Conservation (phyloP, 805 yeast species). For the Hanseniaspora lachancei region DNA sequence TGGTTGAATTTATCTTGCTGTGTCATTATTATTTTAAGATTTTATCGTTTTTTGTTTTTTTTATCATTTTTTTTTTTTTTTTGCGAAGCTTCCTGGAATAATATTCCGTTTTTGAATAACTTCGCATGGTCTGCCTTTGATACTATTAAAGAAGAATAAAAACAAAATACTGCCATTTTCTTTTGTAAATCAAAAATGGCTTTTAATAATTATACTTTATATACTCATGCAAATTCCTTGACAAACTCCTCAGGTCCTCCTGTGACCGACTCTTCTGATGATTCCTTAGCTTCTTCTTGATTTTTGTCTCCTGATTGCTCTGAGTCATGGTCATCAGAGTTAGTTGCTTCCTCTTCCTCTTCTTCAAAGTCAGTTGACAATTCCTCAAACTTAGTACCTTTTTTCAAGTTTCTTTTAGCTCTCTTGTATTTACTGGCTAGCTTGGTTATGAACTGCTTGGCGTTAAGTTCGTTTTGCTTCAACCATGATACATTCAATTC, state of each 20-base stretch:
- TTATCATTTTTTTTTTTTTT: too few relatives aligned
- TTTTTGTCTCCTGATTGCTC: constrained; percentile 14
- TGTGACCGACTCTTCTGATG: constrained; percentile 7
- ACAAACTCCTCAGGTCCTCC: constrained; percentile 13
- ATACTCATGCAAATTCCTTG: constrained; percentile 10
- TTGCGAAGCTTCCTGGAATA: too few relatives aligned
- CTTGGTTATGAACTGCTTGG: constrained; percentile 78
- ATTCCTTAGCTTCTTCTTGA: constrained; percentile 15
- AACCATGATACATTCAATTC: constrained; percentile 95
- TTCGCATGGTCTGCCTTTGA: too few relatives aligned
- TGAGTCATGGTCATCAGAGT: constrained; percentile 21
- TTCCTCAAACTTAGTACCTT: constrained; percentile 17
- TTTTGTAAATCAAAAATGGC: neutral
- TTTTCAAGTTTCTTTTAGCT: constrained; percentile 11
- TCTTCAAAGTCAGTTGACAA: constrained; percentile 20
- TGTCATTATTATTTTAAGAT: too few relatives aligned
- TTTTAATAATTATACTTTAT: neutral
- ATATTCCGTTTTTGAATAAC: too few relatives aligned
- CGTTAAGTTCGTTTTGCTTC: constrained; percentile 88
- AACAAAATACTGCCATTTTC: too few relatives aligned
- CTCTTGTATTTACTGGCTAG: constrained; percentile 37
- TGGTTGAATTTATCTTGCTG: too few relatives aligned
- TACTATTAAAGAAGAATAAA: too few relatives aligned
- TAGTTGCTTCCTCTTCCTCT: constrained; percentile 17
- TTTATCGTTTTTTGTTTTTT: too few relatives aligned